Evolutionary conservation across 768 basidiomycete species (phyloP).

Genomic region (Termitomyces sp.): DNA sequence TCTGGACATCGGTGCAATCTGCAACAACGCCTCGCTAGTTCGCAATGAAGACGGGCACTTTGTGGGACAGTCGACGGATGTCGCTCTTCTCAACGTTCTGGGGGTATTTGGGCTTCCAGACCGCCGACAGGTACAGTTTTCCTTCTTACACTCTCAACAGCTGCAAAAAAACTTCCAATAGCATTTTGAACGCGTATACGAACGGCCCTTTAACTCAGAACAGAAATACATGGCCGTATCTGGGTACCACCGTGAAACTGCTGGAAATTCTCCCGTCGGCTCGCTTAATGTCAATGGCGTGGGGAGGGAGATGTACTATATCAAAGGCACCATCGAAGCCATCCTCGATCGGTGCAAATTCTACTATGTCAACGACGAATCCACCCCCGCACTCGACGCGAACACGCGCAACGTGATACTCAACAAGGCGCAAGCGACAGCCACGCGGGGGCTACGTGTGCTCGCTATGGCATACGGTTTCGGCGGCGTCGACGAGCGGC

Average conservation of each 20-base stretch:
- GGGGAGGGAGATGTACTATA: conserved; percentile 74
- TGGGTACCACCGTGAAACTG: conserved; percentile 51
- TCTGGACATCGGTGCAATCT: conserved; percentile 78
- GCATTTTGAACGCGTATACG: conserved; percentile 67
- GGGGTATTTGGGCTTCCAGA: conserved; percentile 62
- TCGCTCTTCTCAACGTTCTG: conserved; percentile 81
- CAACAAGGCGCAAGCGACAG: conserved; percentile 63
- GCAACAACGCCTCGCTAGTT: conserved; percentile 75
- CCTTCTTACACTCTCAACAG: not conserved
- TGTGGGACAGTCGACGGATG: conserved; percentile 90
- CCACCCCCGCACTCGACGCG: conserved; percentile 73
- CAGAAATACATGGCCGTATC: conserved; percentile 91
- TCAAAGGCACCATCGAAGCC: conserved; percentile 89
- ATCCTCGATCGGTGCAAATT: conserved; percentile 82
- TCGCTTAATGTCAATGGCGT: conserved; percentile 23
- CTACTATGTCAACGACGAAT: conserved; percentile 87
- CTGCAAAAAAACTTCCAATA: conserved; percentile 17
- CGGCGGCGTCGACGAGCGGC: conserved; percentile 41
- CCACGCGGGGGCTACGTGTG: conserved; percentile 75
- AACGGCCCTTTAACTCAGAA: conserved; percentile 91
- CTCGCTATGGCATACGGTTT: conserved; percentile 91
- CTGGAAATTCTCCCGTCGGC: conserved; percentile 3
- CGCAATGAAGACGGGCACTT: conserved; percentile 65
- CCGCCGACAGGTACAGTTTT: conserved; percentile 54
- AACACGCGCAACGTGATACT: conserved; percentile 63